Base-by-base conservation (phyloP, 73 alveolate genomes). In the Symbiodinium pilosum region DNA sequence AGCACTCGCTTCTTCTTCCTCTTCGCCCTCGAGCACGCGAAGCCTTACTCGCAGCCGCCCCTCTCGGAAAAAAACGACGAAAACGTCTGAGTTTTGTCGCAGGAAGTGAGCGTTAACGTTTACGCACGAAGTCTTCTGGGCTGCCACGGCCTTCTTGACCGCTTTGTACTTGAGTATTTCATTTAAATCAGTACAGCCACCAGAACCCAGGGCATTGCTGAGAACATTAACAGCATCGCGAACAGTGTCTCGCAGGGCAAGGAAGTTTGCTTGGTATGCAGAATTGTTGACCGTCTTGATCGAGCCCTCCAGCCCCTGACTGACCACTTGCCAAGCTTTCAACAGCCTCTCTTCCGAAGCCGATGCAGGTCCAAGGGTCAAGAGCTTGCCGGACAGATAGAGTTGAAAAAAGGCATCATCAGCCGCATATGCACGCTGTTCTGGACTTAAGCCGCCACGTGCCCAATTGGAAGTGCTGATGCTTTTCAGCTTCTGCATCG, bases 381-480 rank as follows among this genome's bases (percentile, higher is more conserved):
- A 44, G 24, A 92, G 91, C 43, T 83, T 84, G 30, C 98, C 98
- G 8, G 73, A 73, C 7, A 92, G 91, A 54, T 92, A 92, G 54
- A 92, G 56, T 59, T 92, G 98, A 28, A 92, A 92, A 69, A 92
- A 92, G 1, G 98, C 98, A 47, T 92, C 98, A 42, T 92, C 86
- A 2, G 98, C 98, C 12, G 98, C 98, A 36, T 92, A 92, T 9
- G 41, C 92, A 30, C 91, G 71, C 83, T 92, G 98, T 51, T 88
- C 95, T 11, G 52, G 26, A 34, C 87, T 92, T 68, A 75, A 32
- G 28, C 75, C 41, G 6, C 32, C 98, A 21, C 56, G 9, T 24
- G 69, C 89, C 98, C 98, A 92, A 21, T 92, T 83, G 9, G 98
- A 92, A 43, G 98, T 11, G 32, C 92, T 91, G 24, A 92, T 64